phyloP scores from a whole-genome alignment of 768 basidiomycete genomes.

The Phallus indusiatus region DNA sequence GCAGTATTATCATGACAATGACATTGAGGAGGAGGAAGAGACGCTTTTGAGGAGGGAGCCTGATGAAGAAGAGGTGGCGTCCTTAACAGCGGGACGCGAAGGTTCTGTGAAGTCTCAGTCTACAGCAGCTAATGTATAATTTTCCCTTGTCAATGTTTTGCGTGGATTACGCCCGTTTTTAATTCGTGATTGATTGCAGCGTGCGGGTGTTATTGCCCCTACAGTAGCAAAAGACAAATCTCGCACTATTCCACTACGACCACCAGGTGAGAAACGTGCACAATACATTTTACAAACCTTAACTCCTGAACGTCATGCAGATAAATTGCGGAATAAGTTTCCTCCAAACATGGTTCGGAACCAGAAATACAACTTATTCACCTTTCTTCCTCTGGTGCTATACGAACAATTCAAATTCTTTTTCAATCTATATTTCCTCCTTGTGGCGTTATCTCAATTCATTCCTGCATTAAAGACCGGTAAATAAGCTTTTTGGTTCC shows the following conservation, averaged over 20 bases:
- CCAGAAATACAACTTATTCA: conserved; percentile 94
- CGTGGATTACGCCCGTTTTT: conserved; percentile 10
- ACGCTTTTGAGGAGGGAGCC: conserved; percentile 23
- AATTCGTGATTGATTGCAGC: conserved; percentile 15
- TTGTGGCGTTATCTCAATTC: conserved; percentile 94
- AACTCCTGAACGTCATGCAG: conserved; percentile 28
- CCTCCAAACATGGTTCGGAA: conserved; percentile 92
- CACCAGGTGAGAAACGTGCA: conserved; percentile 39
- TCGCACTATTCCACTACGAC: conserved; percentile 67
- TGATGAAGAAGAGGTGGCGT: background rate
- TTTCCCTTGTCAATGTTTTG: background rate
- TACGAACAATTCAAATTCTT: conserved; percentile 99
- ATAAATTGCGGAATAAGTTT: conserved; percentile 60
- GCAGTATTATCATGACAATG: conserved; percentile 43
- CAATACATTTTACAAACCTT: background rate
- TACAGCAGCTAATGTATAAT: conserved; percentile 15
- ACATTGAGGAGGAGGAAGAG: conserved; percentile 57
- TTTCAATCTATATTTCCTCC: conserved; percentile 97
- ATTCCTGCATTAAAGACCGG: conserved; percentile 94
- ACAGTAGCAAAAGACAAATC: conserved; percentile 51
- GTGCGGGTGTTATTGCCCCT: conserved; percentile 19
- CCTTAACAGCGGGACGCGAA: conserved; percentile 14
- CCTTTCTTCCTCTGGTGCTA: conserved; percentile 95
- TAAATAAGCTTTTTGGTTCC: conserved; percentile 25
- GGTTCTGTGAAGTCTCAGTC: conserved; percentile 19